Evolutionary conservation across 805 yeast genomes (phyloP), one percentile per base, ranked within the genome.

Genomic region (Ogataea methylovora): DNA sequence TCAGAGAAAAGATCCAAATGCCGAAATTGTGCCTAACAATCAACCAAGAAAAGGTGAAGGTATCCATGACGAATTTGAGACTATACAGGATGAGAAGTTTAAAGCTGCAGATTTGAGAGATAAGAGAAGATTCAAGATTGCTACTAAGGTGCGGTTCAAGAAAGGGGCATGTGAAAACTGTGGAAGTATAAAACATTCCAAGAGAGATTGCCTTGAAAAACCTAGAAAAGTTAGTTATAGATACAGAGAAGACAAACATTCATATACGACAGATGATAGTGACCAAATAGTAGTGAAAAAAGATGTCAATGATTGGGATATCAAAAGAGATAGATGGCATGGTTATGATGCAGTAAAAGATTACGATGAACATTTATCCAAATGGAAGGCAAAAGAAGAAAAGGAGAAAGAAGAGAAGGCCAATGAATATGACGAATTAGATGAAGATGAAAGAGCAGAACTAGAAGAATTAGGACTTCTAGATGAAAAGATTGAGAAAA

Each of bases 241-340:
- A 32, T 51, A 46, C 44, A 49, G 49, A 39, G 38, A 41, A 27
- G 49, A 51, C 1, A 55, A 49, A 10, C 58, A 51, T 4, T 36
- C 41, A 10, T 36, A 51, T 4, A 45, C 48, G 24, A 42, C 43
- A 5, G 23, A 18, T 4, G 48, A 41, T 11, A 42, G 29, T 11
- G 33, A 32, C 31, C 45, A 35, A 34, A 38, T 41, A 28, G 39
- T 37, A 12, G 40, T 32, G 32, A 45, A 37, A 31, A 56, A 43
- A 30, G 54, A 48, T 32, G 58, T 49, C 3, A 60, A 56, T 19
- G 71, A 68, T 30, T 84, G 77, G 69, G 94, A 83, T 46, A 70
- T 78, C 9, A 80, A 79, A 42, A 60, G 87, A 38, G 94, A 84
- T 55, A 64, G 85, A 38, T 84, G 92, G 94, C 81, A 72, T 49